These are phyloP conservation scores for Glycyrrhiza uralensis DNA, from an alignment of 306 rosid genomes.

Conservation along the genomic window DNA sequence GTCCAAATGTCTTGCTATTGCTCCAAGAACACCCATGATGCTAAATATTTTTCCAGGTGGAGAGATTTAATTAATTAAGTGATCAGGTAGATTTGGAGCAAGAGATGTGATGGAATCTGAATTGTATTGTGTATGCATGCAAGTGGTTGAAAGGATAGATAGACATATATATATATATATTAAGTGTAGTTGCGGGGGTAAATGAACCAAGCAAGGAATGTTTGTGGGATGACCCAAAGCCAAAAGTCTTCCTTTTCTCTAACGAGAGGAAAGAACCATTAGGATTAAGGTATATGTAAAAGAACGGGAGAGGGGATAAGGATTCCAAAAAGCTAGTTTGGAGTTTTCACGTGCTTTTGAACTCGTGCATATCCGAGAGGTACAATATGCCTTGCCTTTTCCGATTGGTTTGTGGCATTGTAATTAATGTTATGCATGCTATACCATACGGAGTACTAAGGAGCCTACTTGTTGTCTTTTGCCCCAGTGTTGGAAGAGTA, in stretches of 20 bases:
- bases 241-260: slow-evolving; percentile 57
- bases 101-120: slow-evolving; percentile 1
- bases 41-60: neutral
- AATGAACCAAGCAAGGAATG: slow-evolving; percentile 52
- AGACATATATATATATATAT: neutral
- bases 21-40: slow-evolving; percentile 70
- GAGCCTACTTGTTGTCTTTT: neutral
- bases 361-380: neutral
- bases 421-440: neutral
- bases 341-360: slow-evolving; percentile 13
- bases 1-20: slow-evolving; percentile 70
- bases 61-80: neutral
- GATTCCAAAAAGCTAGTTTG: neutral
- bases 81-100: neutral
- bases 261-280: slow-evolving; percentile 33
- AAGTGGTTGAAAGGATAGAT: neutral
- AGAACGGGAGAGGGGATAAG: neutral
- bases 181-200: neutral
- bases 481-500: neutral
- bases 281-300: neutral
- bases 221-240: slow-evolving; percentile 1
- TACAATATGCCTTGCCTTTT: neutral
- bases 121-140: slow-evolving; percentile 14
- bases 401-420: neutral
- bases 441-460: neutral